Base-by-base conservation (phyloP, 163 green algal genomes). In the Chlamydomonas reinhardtii region DNA sequence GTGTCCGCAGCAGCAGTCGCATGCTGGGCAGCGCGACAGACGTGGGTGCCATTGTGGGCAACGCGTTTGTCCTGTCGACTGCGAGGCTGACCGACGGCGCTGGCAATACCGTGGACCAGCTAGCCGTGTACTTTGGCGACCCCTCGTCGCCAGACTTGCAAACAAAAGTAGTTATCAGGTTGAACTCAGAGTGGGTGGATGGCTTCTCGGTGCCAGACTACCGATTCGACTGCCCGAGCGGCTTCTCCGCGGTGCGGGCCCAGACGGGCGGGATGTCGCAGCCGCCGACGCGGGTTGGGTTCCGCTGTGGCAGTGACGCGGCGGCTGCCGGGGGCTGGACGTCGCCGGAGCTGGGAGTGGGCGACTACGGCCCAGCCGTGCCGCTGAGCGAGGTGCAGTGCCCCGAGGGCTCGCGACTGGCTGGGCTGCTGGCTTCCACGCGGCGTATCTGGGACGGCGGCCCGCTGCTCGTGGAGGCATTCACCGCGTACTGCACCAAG, bases 401-500 rank as follows among this genome's bases (percentile, higher is more conserved):
- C 48, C 77, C 65, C 2, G 15, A 8, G 2, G 77, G 77, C 0
- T 56, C 34, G 77, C 48, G 72, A 19, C 43, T 35, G 16, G 65
- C 77, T 0, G 77, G 77, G 6, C 2, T 84, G 22, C 66, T 76
- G 22, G 77, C 66, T 2, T 25, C 43, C n/a, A 75, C 77, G 22
- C 48, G 65, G 64, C 8, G 39, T 1, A 24, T 82, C 0, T 35
- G 20, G 9, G 65, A 25, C n/a, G 4, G 19, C 14, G 65, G 31
- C 5, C 61, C 75, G 15, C n/a, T 83, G 32, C 22, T 74, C 9
- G 62, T 83, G 11, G 76, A 83, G 62, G 27, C 76, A 1, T 32
- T 83, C n/a, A 64, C 76, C 17, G 11, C 73, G 62, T 83, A 83
- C 62, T 83, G 76, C 37, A 56, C 48, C 48, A 9, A 9, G 11